Percentiles rank a stretch among this genome's conserved stretches.
Conservation (phyloP, 2,329 filamentous ascomycete genomes). For the Diaporthe sp. region DNA sequence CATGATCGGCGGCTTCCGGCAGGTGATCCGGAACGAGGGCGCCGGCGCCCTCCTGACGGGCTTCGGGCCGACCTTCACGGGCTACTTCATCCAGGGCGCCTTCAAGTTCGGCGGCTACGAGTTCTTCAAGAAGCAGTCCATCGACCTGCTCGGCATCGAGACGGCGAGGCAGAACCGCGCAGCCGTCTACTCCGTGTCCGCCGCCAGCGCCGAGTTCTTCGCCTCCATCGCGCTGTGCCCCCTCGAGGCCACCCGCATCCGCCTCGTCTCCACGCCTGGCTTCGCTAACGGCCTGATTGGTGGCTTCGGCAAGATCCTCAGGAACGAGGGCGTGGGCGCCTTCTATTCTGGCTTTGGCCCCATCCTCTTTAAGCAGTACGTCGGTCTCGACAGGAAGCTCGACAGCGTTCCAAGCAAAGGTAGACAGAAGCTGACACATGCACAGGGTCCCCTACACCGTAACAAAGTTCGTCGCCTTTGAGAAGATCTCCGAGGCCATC, state of each 20-base stretch:
- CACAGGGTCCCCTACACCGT: slow-evolving; percentile 46
- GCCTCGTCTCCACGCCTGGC: slow-evolving; percentile 89
- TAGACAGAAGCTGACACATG: neutral
- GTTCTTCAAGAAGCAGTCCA: slow-evolving; percentile 94
- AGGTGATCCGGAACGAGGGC: slow-evolving; percentile 88
- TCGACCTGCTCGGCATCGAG: slow-evolving; percentile 81
- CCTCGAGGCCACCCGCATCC: slow-evolving; percentile 93
- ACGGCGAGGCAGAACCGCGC: slow-evolving; percentile 72
- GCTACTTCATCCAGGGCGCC: slow-evolving; percentile 94
- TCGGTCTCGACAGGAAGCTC: slow-evolving; percentile 41
- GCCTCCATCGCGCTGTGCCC: slow-evolving; percentile 89
- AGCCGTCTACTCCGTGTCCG: slow-evolving; percentile 82
- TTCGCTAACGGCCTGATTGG: slow-evolving; percentile 85
- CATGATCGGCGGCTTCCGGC: slow-evolving; percentile 87
- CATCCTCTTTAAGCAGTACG: slow-evolving; percentile 85
- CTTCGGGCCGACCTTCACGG: slow-evolving; percentile 86
- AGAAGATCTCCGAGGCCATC: slow-evolving; percentile 44
- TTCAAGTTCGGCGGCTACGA: slow-evolving; percentile 97
- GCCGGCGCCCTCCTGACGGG: slow-evolving; percentile 88
- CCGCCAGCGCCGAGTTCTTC: slow-evolving; percentile 76
- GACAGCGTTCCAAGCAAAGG: too few relatives aligned
- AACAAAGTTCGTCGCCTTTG: slow-evolving; percentile 46
- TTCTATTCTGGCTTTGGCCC: slow-evolving; percentile 95
- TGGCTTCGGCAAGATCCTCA: slow-evolving; percentile 87
- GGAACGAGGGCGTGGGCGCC: slow-evolving; percentile 84